A percentile compares a stretch with the other conserved stretches of the same genome.
These are phyloP conservation scores for Vaccinium macrocarpon DNA, from an alignment of 148 eudicot species.

Conservation along the genomic window DNA sequence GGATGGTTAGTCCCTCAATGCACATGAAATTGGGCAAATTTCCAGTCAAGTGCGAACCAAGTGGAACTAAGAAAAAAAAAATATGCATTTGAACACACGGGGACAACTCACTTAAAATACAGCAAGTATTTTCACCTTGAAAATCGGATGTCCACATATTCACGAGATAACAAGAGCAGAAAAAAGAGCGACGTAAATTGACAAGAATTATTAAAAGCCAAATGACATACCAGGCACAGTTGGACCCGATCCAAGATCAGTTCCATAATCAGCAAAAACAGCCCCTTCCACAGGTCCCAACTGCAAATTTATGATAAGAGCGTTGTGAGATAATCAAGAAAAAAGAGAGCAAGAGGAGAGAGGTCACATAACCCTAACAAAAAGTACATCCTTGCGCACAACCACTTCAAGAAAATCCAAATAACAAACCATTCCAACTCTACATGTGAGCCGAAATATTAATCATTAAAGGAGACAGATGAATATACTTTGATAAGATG, in stretches of 20 bases:
- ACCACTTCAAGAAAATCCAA: not conserved
- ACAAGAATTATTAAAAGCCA: not conserved
- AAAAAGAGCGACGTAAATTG: not conserved
- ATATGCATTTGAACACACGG: not conserved
- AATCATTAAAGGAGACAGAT: not conserved
- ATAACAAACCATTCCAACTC: not conserved
- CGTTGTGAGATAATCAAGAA: not conserved
- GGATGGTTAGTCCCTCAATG: not conserved
- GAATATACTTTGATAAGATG: not conserved
- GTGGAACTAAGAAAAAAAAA: not conserved
- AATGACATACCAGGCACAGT: constrained; percentile 71
- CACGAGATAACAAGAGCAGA: not conserved
- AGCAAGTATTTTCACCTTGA: not conserved
- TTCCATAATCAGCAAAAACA: constrained; percentile 89
- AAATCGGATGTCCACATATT: not conserved
- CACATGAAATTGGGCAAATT: not conserved
- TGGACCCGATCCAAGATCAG: constrained; percentile 91
- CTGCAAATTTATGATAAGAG: constrained; percentile 36
- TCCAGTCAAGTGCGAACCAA: not conserved
- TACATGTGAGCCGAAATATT: not conserved
- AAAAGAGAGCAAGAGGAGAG: not conserved
- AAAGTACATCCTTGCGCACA: not conserved
- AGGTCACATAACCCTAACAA: not conserved
- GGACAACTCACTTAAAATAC: not conserved
- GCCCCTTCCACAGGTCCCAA: constrained; percentile 90